A percentile compares a stretch with the other conserved stretches of the same genome.
Evolutionary conservation across 163 green algal genomes (phyloP).

Genomic region (Volvox carteri): DNA sequence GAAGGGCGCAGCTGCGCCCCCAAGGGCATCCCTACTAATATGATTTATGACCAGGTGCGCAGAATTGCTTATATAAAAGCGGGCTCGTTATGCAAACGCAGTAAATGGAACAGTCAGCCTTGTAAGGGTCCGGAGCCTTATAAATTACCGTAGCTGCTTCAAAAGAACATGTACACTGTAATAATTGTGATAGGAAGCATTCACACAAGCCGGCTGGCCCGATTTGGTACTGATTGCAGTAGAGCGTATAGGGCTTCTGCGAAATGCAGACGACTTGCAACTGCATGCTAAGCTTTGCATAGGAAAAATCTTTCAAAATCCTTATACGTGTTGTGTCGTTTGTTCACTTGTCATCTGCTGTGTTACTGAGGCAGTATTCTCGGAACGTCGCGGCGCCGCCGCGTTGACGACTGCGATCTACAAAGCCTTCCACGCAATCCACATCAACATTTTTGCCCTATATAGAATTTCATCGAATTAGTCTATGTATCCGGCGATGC

Average conservation of each 20-base stretch:
- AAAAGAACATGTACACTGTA: background rate
- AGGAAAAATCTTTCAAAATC: background rate
- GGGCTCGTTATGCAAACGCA: too few relatives aligned
- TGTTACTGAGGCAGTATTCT: background rate
- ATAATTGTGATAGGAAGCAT: background rate
- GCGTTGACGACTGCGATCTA: too few relatives aligned
- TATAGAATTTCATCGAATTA: too few relatives aligned
- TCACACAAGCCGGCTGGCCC: too few relatives aligned
- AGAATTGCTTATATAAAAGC: background rate
- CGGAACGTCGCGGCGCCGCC: constrained; percentile 16
- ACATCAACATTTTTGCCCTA: too few relatives aligned
- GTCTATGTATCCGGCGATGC: too few relatives aligned
- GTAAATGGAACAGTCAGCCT: background rate
- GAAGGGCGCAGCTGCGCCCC: background rate
- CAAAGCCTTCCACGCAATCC: too few relatives aligned
- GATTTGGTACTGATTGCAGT: background rate
- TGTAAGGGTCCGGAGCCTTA: background rate
- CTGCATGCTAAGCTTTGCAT: background rate
- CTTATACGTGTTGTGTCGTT: background rate
- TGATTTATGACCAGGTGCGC: background rate
- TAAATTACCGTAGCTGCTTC: background rate
- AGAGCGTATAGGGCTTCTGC: background rate
- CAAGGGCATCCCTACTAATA: background rate
- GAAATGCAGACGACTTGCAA: background rate
- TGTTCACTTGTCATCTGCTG: background rate